Evolutionary conservation across 805 yeast species (phyloP).

Genomic region (Suhomyces faveliae): DNA sequence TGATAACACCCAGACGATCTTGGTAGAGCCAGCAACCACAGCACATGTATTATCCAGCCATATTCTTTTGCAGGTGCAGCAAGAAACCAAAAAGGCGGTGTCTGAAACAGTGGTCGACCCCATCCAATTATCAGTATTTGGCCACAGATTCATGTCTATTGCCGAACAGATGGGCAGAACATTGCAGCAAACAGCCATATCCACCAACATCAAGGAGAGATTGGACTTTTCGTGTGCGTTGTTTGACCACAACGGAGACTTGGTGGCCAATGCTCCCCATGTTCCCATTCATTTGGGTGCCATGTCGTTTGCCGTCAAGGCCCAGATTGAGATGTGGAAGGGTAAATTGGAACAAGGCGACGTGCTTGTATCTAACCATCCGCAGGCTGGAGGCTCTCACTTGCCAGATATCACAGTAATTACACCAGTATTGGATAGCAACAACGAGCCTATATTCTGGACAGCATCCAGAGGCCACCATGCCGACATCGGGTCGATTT

Average conservation of each 20-base stretch:
- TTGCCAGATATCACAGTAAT: slow-evolving; percentile 73
- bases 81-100: slow-evolving; percentile 20
- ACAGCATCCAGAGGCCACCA: slow-evolving; percentile 96
- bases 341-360: slow-evolving; percentile 42
- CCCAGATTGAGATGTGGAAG: slow-evolving; percentile 39
- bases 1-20: slow-evolving; percentile 30
- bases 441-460: slow-evolving; percentile 65
- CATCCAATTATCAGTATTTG: slow-evolving; percentile 40
- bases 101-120: slow-evolving; percentile 33
- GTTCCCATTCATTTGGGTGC: slow-evolving; percentile 48
- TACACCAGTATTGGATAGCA: slow-evolving; percentile 71
- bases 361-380: slow-evolving; percentile 44
- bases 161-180: slow-evolving; percentile 56
- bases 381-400: slow-evolving; percentile 44
- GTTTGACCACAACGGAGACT: slow-evolving; percentile 41
- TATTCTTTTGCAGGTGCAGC: slow-evolving; percentile 20
- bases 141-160: slow-evolving; percentile 56
- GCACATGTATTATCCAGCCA: slow-evolving; percentile 30
- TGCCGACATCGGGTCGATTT: slow-evolving; percentile 89
- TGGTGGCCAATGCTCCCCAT: slow-evolving; percentile 48
- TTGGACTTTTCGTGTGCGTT: slow-evolving; percentile 47
- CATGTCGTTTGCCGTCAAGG: slow-evolving; percentile 47
- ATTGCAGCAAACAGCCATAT: slow-evolving; percentile 44
- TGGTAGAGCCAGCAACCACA: slow-evolving; percentile 32
- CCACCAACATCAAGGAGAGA: slow-evolving; percentile 45